These are phyloP conservation scores for Mycena vitilis DNA, from an alignment of 768 basidiomycete genomes.

Conservation along the genomic window DNA sequence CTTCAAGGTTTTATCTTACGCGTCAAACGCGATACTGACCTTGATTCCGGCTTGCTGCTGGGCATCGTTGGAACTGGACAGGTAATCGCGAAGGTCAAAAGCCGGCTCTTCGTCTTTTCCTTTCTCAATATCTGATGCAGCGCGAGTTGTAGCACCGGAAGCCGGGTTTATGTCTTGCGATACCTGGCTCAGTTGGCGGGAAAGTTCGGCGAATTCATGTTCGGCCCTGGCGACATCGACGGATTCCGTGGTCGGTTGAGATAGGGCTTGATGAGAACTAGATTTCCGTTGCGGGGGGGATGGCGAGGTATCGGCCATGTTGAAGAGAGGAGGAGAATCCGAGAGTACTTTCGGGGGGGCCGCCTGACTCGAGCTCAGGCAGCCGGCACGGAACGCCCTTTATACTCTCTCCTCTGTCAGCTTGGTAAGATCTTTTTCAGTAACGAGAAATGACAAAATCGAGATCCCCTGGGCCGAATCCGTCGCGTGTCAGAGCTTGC, in stretches of 20 bases:
- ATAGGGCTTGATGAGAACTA: background rate
- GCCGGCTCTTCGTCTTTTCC: conserved; percentile 45
- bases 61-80: conserved; percentile 74
- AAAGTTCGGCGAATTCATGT: conserved; percentile 66
- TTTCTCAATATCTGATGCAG: conserved; percentile 58
- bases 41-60: conserved; percentile 75
- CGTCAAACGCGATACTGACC: conserved; percentile 39
- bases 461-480: no score
- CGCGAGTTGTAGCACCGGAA: conserved; percentile 43
- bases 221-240: conserved; percentile 66
- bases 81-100: conserved; percentile 77
- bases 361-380: conserved; percentile 1
- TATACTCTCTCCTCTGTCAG: background rate
- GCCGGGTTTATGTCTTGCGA: conserved; percentile 29
- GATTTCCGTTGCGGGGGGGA: conserved; percentile 22
- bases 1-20: background rate
- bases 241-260: conserved; percentile 41
- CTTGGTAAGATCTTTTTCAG: conserved; percentile 18
- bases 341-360: background rate
- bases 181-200: conserved; percentile 51
- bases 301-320: conserved; percentile 28
- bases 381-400: background rate
- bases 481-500: no score
- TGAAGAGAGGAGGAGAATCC: conserved; percentile 5
- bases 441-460: background rate